These are phyloP conservation scores for Monosporascus sp. DNA, from an alignment of 2,329 filamentous ascomycete genomes.

Conservation along the genomic window DNA sequence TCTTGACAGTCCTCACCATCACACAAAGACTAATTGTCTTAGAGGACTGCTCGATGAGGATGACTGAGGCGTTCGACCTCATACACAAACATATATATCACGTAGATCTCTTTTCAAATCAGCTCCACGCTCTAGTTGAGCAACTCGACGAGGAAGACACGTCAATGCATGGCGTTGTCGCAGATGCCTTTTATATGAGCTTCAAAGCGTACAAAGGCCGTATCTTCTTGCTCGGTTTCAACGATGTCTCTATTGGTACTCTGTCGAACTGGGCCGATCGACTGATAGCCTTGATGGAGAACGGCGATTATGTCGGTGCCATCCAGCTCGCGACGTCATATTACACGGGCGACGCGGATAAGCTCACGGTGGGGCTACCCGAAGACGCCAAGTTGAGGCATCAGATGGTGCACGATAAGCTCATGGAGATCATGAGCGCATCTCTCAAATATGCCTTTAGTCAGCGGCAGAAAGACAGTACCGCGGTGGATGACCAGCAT, in stretches of 20 bases:
- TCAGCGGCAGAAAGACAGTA: conserved; percentile 49
- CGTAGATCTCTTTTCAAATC: conserved; percentile 80
- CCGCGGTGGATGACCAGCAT: conserved; percentile 47
- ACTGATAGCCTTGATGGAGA: conserved; percentile 88
- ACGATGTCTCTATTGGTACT: conserved; percentile 84
- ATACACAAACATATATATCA: conserved; percentile 91
- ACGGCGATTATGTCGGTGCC: conserved; percentile 90
- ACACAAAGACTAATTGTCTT: conserved; percentile 89
- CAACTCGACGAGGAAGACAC: conserved; percentile 80
- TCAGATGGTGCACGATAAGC: conserved; percentile 77
- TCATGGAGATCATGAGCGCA: conserved; percentile 88
- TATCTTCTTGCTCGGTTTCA: conserved; percentile 88
- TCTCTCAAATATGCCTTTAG: conserved; percentile 86
- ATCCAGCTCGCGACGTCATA: conserved; percentile 89
- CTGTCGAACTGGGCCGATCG: conserved; percentile 97
- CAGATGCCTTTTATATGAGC: conserved; percentile 97
- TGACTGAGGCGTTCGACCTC: conserved; percentile 92
- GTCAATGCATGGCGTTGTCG: conserved; percentile 91
- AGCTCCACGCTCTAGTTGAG: conserved; percentile 80
- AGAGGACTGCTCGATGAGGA: conserved; percentile 81
- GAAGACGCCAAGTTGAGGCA: conserved; percentile 75
- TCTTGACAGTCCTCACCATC: conserved; percentile 86
- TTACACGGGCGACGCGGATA: conserved; percentile 86
- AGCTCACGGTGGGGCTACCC: conserved; percentile 86
- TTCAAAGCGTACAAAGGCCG: conserved; percentile 93